Evolutionary conservation across 805 yeast genomes (phyloP), one percentile per base, ranked within the genome.

Genomic region (Suhomyces faveliae): DNA sequence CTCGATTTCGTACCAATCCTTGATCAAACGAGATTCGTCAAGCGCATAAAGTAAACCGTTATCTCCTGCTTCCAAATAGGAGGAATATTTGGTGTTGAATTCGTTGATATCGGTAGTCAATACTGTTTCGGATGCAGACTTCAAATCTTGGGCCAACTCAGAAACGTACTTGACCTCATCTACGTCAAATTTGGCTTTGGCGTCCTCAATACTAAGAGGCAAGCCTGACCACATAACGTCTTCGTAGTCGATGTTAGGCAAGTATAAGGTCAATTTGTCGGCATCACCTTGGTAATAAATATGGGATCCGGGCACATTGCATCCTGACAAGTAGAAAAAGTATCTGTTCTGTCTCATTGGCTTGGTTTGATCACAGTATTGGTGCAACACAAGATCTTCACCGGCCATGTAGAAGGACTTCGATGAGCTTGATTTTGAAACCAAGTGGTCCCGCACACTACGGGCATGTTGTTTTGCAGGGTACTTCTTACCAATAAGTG

Each of bases 201-300:
- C 97, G 15, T 85, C 83, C 41, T 84, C 84, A 3, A 76, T 53
- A 35, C 80, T 70, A 45, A 89, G 53, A 4, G 99, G 99, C 66
- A 85, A 61, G 0, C 99, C 99, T 49, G 94, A 84, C 99, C 99
- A 92, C 89, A 94, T 86, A 37, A 92, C 86, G 61, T 89, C 97
- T 39, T 94, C 98, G 38, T 77, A 69, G 60, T 90, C 96, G 35
- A 92, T 75, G 45, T 86, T 79, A 0, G 98, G 97, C 44, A 94
- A 72, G 60, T 86, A 92, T 21, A 92, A 70, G 0, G 84, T 81
- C 51, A 89, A 73, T 45, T 80, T 75, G 39, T 84, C 88, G 5
- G 65, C 55, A 3, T 55, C 60, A 33, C 83, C 59, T 42, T 80
- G 72, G 60, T 79, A 92, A 19, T 86, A 68, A 1, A 89, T 77